Evolutionary conservation across 495 filamentous ascomycete species (phyloP).

Genomic region (Bathelium albidoporum): DNA sequence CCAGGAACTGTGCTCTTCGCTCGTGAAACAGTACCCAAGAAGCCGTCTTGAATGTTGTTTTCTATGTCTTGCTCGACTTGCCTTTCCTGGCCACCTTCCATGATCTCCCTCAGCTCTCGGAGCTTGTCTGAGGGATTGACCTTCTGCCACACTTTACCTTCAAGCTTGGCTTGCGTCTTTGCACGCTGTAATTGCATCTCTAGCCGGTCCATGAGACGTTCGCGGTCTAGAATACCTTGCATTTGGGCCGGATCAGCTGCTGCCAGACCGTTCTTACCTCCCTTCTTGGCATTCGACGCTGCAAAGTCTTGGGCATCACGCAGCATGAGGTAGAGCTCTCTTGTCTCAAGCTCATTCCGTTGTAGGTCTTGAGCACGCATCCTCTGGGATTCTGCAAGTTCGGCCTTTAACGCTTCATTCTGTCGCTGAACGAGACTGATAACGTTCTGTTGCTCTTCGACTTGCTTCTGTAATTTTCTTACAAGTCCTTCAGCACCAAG

Average conservation of each 20-base stretch:
- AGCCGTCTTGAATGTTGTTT: conserved; percentile 16
- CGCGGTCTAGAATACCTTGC: conserved; percentile 86
- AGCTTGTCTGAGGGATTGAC: conserved; percentile 79
- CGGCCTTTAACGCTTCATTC: conserved; percentile 74
- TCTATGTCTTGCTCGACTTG: conserved; percentile 36
- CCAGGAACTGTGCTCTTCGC: conserved; percentile 5
- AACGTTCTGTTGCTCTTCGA: conserved; percentile 82
- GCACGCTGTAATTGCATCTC: conserved; percentile 92
- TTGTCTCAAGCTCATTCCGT: conserved; percentile 87
- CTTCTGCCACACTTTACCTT: conserved; percentile 84
- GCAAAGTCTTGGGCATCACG: conserved; percentile 95
- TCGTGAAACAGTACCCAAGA: conserved; percentile 32
- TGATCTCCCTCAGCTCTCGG: conserved; percentile 83
- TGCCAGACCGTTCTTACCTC: conserved; percentile 38
- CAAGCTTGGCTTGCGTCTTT: conserved; percentile 96
- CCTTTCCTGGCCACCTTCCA: conserved; percentile 56
- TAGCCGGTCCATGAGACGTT: conserved; percentile 80
- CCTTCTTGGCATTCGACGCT: conserved; percentile 50
- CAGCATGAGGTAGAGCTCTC: conserved; percentile 96
- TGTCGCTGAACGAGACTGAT: conserved; percentile 83
- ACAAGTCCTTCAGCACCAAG: conserved; percentile 90
- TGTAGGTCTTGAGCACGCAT: conserved; percentile 86
- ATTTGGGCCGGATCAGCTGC: conserved; percentile 54
- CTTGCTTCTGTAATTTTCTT: conserved; percentile 80
- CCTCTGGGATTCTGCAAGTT: conserved; percentile 76